Base-by-base conservation (phyloP, 768 basidiomycete species). In the Stropharia rugosoannulata region DNA sequence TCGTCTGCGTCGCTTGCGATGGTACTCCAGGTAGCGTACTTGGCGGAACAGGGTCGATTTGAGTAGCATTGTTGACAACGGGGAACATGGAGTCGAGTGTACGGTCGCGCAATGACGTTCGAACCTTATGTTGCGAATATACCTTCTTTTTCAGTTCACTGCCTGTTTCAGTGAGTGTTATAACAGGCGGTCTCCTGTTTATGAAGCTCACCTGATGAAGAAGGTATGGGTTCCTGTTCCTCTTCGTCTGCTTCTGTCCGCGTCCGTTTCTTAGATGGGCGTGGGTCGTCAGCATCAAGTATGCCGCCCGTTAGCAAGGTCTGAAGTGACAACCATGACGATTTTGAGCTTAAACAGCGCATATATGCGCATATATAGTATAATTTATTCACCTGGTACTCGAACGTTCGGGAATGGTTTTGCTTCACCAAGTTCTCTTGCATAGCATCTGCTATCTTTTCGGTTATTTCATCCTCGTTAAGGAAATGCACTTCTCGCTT, bases 51-150 rank as follows among this genome's bases (percentile, higher is more conserved):
- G 56, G 18, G 8, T 32, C 46, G 4, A 57, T 44, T 22, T 44
- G 35, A 10, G 42, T 51, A 48, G 43, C 58, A 18, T 58, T 81
- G 58, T 86, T 83, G 19, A 72, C 64, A 9, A 90, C 77, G 1
- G 88, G 87, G 58, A 98, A 90, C 93, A 98, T 97, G 0, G 94
- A 94, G 65, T 98, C 96, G 13, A 99, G 80, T 0, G 95, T 98
- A 36, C 95, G 84, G 55, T 95, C 91, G 42, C 87, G 77, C 8
- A 87, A 73, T 9, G 94, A 96, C 2, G 93, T 95, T 54, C 96
- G 85, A 50, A 98, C 90, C 80, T 97, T 96, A 68, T 95, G 85
- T 22, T 98, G 89, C 2, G 95, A 87, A 52, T 82, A 78, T 0
- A 77, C 66, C 65, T 87, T 87, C 64, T 80, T 81, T 54, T 73